Evolutionary conservation across 1,139 yeast genomes (phyloP).

Genomic region (Kodamaea arcana): DNA sequence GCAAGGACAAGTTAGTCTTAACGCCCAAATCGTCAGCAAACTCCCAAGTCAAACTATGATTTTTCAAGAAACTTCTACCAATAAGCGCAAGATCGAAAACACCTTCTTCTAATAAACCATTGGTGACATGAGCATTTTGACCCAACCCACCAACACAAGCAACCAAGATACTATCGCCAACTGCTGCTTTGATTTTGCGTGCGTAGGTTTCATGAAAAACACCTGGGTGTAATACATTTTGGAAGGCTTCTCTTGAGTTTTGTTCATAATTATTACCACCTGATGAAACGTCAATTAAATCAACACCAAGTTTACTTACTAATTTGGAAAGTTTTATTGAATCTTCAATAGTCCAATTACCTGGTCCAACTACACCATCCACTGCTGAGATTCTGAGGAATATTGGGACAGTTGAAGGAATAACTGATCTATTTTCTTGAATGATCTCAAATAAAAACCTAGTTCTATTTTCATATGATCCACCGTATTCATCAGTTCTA

Average conservation of each 20-base stretch:
- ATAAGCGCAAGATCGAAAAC: slow-evolving; percentile 44
- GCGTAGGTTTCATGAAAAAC: slow-evolving; percentile 36
- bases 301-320: slow-evolving; percentile 44
- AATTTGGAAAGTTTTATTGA: slow-evolving; percentile 30
- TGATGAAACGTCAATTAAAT: slow-evolving; percentile 50
- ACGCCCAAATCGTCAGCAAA: slow-evolving; percentile 50
- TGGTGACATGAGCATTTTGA: slow-evolving; percentile 29
- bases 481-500: slow-evolving; percentile 68
- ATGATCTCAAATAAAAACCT: slow-evolving; percentile 54
- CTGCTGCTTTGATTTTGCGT: slow-evolving; percentile 36
- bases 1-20: slow-evolving; percentile 33
- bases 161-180: slow-evolving; percentile 38
- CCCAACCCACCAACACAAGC: slow-evolving; percentile 46
- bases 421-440: slow-evolving; percentile 30
- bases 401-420: slow-evolving; percentile 36
- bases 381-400: slow-evolving; percentile 16
- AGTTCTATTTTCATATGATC: slow-evolving; percentile 61
- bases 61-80: slow-evolving; percentile 42
- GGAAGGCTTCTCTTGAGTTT: slow-evolving; percentile 15
- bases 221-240: background rate
- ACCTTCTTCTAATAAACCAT: slow-evolving; percentile 37
- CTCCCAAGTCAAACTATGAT: slow-evolving; percentile 45
- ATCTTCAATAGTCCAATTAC: slow-evolving; percentile 5
- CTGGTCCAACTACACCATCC: slow-evolving; percentile 3
- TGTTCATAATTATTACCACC: slow-evolving; percentile 46